Percentiles rank a stretch among this genome's conserved stretches.
phyloP scores from a whole-genome alignment of 176 grass and related monocot genomes.

The Puccinellia tenuiflora region DNA sequence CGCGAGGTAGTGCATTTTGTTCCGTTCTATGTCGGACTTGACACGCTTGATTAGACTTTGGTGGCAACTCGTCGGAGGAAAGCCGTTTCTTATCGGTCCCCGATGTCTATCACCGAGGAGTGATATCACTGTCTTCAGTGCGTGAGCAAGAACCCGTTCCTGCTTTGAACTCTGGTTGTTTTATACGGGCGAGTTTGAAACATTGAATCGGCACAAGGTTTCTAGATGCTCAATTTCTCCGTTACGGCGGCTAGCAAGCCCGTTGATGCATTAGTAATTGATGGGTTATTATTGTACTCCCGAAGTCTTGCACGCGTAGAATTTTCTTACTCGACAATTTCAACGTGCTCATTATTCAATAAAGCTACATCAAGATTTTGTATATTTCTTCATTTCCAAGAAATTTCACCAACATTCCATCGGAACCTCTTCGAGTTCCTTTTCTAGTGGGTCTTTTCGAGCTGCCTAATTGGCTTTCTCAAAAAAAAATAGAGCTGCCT shows the following conservation, averaged over 20 bases:
- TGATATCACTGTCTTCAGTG: neutral
- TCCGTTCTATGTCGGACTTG: neutral
- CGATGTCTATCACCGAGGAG: neutral
- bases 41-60: constrained; percentile 31
- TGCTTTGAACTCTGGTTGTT: neutral
- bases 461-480: neutral
- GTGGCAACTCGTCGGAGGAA: neutral
- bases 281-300: too few relatives aligned
- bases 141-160: neutral
- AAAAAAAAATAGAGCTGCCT: too few relatives aligned
- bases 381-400: neutral
- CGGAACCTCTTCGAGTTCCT: neutral
- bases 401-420: neutral
- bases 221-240: neutral
- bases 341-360: neutral
- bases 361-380: neutral
- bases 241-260: neutral
- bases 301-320: neutral
- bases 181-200: neutral
- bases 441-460: neutral
- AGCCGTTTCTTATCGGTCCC: neutral
- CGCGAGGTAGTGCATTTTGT: neutral
- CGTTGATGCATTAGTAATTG: neutral
- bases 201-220: neutral
- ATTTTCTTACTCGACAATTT: neutral